Evolutionary conservation across 139 green algal species (phyloP).

Genomic region (Penium margaritaceum): DNA sequence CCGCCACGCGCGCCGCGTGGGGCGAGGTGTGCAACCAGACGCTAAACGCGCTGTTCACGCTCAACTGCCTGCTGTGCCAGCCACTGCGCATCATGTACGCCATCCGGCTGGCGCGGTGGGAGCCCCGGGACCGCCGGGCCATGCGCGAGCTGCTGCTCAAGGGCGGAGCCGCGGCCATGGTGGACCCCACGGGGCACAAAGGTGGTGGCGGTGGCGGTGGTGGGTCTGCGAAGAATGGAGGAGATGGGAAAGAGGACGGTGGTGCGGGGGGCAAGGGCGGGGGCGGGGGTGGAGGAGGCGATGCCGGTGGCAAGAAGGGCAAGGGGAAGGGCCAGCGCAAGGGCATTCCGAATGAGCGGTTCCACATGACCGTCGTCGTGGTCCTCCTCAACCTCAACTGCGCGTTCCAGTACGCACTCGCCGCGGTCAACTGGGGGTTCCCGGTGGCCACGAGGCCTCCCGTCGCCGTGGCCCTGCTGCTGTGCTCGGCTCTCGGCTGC

Average conservation of each 20-base stretch:
- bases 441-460: not conserved
- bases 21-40: constrained; percentile 22
- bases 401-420: constrained; percentile 9
- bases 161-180: too few relatives aligned
- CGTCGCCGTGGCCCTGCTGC: not conserved
- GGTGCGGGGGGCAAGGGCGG: too few relatives aligned
- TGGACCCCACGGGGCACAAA: too few relatives aligned
- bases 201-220: too few relatives aligned
- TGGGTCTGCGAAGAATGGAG: too few relatives aligned
- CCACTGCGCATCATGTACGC: not conserved
- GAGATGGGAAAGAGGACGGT: too few relatives aligned
- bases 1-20: not conserved
- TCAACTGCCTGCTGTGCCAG: constrained; percentile 12
- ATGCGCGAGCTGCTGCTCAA: constrained; percentile 12
- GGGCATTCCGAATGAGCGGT: constrained; percentile 31
- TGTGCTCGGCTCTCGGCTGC: constrained; percentile 7
- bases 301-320: too few relatives aligned
- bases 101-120: constrained; percentile 1
- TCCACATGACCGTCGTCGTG: constrained; percentile 22
- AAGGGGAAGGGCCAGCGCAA: too few relatives aligned
- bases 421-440: constrained; percentile 6
- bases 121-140: not conserved
- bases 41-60: constrained; percentile 15
- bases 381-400: constrained; percentile 15
- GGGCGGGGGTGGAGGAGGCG: too few relatives aligned